Conservation (phyloP, 108 stramenopile species). For the Cyclotella choctawhatcheeana region DNA sequence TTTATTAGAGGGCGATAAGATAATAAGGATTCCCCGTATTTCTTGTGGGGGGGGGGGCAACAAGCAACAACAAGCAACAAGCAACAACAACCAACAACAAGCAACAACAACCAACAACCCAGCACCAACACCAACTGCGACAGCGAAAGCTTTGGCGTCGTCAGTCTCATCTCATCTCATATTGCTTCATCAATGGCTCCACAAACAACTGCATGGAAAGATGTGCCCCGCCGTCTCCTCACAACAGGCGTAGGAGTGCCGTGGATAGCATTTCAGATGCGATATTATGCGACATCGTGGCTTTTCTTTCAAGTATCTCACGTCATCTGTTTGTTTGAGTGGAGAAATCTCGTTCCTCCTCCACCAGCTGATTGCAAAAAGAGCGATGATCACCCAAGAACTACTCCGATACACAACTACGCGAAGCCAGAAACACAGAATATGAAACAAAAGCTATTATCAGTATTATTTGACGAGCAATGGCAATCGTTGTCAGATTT, state of each 20-base stretch:
- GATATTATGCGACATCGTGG: slow-evolving; percentile 38
- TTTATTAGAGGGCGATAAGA: too few species aligned
- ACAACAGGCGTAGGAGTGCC: slow-evolving; percentile 82
- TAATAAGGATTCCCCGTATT: too few species aligned
- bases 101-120: too few species aligned
- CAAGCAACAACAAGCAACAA: neutral
- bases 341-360: slow-evolving; percentile 47
- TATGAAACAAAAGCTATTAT: neutral
- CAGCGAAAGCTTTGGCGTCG: too few species aligned
- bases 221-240: slow-evolving; percentile 72
- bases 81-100: too few species aligned
- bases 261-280: slow-evolving; percentile 55
- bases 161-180: too few species aligned
- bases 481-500: slow-evolving; percentile 12
- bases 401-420: neutral
- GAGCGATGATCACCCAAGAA: neutral
- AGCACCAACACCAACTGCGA: too few species aligned
- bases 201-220: slow-evolving; percentile 36
- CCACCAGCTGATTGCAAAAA: slow-evolving; percentile 3
- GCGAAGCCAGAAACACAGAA: neutral
- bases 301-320: slow-evolving; percentile 73
- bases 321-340: slow-evolving; percentile 57
- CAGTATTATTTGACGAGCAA: neutral
- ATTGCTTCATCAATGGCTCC: neutral
- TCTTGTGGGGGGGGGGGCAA: too few species aligned